A percentile compares a stretch with the other conserved stretches of the same genome.
Evolutionary conservation across 2,329 filamentous ascomycete genomes (phyloP).

Genomic region (Aureobasidium uvarum): DNA sequence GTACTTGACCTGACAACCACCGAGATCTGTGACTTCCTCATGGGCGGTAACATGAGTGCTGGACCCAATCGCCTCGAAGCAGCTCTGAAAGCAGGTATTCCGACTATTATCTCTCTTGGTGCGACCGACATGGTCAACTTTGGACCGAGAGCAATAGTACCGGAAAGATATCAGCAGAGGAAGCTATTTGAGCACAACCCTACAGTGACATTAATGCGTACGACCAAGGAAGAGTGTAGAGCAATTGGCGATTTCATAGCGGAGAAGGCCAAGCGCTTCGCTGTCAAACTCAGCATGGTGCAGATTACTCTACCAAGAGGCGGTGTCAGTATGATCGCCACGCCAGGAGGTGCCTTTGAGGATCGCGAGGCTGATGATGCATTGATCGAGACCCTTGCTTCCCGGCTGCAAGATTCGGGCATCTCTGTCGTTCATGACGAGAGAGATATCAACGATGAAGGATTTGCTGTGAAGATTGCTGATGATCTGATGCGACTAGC

Average conservation of each 20-base stretch:
- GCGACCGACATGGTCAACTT: slow-evolving; percentile 64
- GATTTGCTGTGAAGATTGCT: slow-evolving; percentile 52
- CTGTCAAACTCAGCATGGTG: slow-evolving; percentile 45
- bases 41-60: slow-evolving; percentile 63
- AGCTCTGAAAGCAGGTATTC: slow-evolving; percentile 57
- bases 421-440: slow-evolving; percentile 55
- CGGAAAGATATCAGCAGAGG: slow-evolving; percentile 53
- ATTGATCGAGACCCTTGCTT: slow-evolving; percentile 50
- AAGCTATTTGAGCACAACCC: slow-evolving; percentile 65
- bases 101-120: slow-evolving; percentile 53
- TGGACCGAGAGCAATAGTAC: slow-evolving; percentile 56
- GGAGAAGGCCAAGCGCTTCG: slow-evolving; percentile 49
- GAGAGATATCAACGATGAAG: slow-evolving; percentile 55
- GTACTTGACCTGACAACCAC: slow-evolving; percentile 71
- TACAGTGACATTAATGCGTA: slow-evolving; percentile 64
- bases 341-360: slow-evolving; percentile 53
- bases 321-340: slow-evolving; percentile 62
- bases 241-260: slow-evolving; percentile 58
- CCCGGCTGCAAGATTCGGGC: slow-evolving; percentile 49
- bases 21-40: slow-evolving; percentile 63
- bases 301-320: slow-evolving; percentile 60
- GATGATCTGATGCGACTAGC: slow-evolving; percentile 31
- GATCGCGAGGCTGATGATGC: slow-evolving; percentile 50
- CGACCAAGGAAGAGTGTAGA: slow-evolving; percentile 56
- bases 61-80: slow-evolving; percentile 58